Evolutionary conservation across 179 eudicot genomes (phyloP), one percentile per base, ranked within the genome.

Genomic region (Carnegiea gigantea): DNA sequence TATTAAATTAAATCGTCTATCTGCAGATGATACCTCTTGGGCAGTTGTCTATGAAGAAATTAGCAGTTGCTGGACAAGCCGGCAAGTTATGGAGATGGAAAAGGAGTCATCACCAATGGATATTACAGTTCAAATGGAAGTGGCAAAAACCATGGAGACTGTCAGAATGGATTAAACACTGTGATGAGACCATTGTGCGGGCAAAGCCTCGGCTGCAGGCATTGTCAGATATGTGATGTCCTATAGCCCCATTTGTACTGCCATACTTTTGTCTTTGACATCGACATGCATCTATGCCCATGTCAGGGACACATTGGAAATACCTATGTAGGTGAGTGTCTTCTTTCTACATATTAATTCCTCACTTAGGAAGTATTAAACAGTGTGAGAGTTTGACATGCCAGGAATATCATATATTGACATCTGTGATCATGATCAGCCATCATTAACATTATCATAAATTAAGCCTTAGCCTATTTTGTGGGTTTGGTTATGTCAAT

Each of bases 121-220:
- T 93, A 76, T 78, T 97, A 78, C 99, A 97, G 86, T 97, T 95
- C 85, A 97, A 97, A 86, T 97, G 98, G 99, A 97, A 97, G 85
- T 97, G 99, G 99, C 99, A 97, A 87, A 97, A 97, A 88, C 99
- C 99, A 24, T 97, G 98, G 99, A 92, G 85, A 89, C 93, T 97
- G 51, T 97, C 99, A 7, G 98, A 97, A 81, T 92, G 91, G 93
- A 95, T 97, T 80, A 93, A 92, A 86, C 98, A 95, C 89, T 91
- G 98, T 79, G 99, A 97, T 83, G 98, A 95, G 85, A 97, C 98
- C 26, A 84, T 92, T 78, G 92, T 93, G 88, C 91, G 90, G 86
- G 15, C 98, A 73, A 91, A 83, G 89, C 95, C 97, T 79, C 95
- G 98, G 73, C 88, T 90, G 24, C 98, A 89, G 75, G 91, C 95